Evolutionary conservation across 2,329 filamentous ascomycete genomes (phyloP).

Genomic region (Lachnellula occidentalis): DNA sequence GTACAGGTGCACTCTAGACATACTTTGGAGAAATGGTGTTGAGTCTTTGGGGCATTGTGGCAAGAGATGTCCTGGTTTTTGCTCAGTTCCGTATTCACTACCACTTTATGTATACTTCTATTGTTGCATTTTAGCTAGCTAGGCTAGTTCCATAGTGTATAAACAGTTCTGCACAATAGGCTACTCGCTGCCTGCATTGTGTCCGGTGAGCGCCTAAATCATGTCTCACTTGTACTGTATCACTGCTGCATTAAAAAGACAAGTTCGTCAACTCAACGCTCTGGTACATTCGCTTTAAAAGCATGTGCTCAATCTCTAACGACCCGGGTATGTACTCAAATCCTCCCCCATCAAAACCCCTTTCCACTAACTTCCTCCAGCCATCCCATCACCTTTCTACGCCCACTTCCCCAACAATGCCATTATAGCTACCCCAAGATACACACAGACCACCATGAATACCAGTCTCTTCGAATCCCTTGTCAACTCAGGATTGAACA

Average conservation of each 20-base stretch:
- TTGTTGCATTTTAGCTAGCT: conserved; percentile 9
- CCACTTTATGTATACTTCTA: conserved; percentile 4
- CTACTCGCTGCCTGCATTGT: neutral
- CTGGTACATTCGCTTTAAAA: neutral
- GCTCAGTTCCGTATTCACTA: conserved; percentile 1
- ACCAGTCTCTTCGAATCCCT: conserved; percentile 33
- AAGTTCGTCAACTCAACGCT: neutral
- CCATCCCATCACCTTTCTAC: conserved; percentile 1
- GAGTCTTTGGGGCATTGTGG: neutral
- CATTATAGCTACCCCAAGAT: conserved; percentile 41
- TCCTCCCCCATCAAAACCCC: neutral
- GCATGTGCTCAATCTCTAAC: neutral
- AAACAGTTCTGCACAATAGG: neutral
- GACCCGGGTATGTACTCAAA: neutral
- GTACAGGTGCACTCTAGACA: conserved; percentile 45
- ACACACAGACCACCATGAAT: conserved; percentile 39
- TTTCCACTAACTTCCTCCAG: too few relatives aligned
- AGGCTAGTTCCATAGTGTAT: conserved; percentile 8
- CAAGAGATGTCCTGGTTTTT: neutral
- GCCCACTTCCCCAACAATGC: conserved; percentile 47
- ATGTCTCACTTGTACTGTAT: neutral
- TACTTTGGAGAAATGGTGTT: neutral
- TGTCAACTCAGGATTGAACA: conserved; percentile 42
- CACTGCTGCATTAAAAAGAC: neutral
- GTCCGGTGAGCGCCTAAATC: too few relatives aligned